Conservation (phyloP, 345 rosid species). For the Litchi chinensis region DNA sequence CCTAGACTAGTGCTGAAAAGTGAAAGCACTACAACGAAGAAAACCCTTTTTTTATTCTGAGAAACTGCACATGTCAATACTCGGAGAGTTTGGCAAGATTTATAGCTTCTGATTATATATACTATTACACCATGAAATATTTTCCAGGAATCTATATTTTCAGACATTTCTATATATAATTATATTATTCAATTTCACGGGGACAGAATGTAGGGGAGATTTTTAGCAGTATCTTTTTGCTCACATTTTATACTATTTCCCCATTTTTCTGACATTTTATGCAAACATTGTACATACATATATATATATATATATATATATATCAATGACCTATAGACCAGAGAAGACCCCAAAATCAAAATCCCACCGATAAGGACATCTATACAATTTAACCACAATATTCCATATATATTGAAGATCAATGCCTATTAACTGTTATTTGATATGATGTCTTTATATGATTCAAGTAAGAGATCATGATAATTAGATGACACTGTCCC, state of each 20-base stretch:
- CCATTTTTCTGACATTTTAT: background rate
- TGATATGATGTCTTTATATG: too few species aligned
- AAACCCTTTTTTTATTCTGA: background rate
- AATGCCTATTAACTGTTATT: too few species aligned
- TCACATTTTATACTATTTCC: background rate
- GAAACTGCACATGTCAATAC: background rate
- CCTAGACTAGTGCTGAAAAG: background rate
- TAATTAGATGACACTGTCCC: too few species aligned
- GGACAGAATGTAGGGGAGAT: background rate
- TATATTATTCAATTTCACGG: background rate
- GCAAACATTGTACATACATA: background rate
- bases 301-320: too few species aligned
- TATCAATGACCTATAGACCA: background rate
- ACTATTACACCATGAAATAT: background rate
- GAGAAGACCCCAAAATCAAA: background rate
- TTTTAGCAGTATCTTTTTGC: background rate
- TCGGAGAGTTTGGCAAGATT: background rate
- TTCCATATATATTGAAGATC: too few species aligned
- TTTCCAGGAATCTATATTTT: background rate
- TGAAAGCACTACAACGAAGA: conserved; percentile 7
- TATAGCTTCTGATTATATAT: background rate
- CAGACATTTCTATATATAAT: too few species aligned
- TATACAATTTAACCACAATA: too few species aligned
- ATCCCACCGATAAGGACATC: too few species aligned
- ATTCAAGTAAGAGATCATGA: too few species aligned